phyloP scores from a whole-genome alignment of 495 filamentous ascomycete species.

The Lentithecium fluviatile region DNA sequence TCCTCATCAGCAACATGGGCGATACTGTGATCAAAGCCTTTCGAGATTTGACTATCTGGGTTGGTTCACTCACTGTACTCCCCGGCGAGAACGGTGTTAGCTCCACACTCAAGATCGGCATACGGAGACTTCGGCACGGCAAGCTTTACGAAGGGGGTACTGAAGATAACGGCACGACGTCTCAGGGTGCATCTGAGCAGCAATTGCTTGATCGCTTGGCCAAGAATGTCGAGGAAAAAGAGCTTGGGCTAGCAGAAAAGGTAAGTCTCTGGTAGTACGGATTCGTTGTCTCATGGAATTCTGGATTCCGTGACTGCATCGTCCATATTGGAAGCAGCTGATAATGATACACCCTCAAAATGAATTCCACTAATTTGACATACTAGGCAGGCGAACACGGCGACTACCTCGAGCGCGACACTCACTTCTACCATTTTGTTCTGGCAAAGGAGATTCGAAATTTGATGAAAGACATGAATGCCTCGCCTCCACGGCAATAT shows the following conservation, averaged over 20 bases:
- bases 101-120: slow-evolving; percentile 21
- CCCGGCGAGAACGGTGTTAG: slow-evolving; percentile 61
- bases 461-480: slow-evolving; percentile 62
- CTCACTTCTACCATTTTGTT: slow-evolving; percentile 63
- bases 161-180: slow-evolving; percentile 33
- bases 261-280: too few relatives aligned
- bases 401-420: slow-evolving; percentile 47
- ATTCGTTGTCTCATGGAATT: too few relatives aligned
- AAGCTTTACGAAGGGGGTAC: slow-evolving; percentile 8
- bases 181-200: slow-evolving; percentile 20
- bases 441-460: slow-evolving; percentile 67
- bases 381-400: slow-evolving; percentile 44
- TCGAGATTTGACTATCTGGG: slow-evolving; percentile 63
- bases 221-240: slow-evolving; percentile 42
- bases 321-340: too few relatives aligned
- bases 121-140: slow-evolving; percentile 30
- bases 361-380: too few relatives aligned
- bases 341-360: too few relatives aligned
- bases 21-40: slow-evolving; percentile 73
- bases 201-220: slow-evolving; percentile 38
- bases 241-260: slow-evolving; percentile 45
- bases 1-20: slow-evolving; percentile 80
- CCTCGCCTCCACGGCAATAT: slow-evolving; percentile 64
- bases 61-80: slow-evolving; percentile 73
- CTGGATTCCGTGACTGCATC: too few relatives aligned